Conservation (phyloP, 305 asterid genomes). For the Solanum hybrid region DNA sequence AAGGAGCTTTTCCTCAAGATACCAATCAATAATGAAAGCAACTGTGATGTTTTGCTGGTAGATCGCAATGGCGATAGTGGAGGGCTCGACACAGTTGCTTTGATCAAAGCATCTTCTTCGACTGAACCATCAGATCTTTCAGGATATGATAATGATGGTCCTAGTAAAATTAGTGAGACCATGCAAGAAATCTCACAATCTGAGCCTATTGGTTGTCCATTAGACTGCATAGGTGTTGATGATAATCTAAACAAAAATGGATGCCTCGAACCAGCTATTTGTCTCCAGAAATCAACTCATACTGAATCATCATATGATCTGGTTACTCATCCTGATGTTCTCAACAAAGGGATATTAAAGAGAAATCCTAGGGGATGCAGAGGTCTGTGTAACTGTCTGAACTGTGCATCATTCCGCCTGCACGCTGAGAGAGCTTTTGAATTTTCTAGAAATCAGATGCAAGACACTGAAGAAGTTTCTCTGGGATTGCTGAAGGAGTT, state of each 20-base stretch:
- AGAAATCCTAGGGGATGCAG: conserved; percentile 66
- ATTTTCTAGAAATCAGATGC: conserved; percentile 76
- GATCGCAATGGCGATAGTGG: background rate
- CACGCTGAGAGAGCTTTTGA: conserved; percentile 78
- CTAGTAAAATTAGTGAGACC: conserved; percentile 4
- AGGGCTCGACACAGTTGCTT: background rate
- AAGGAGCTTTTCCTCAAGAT: background rate
- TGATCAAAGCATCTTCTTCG: background rate
- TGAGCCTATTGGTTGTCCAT: conserved; percentile 15
- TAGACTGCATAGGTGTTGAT: conserved; percentile 14
- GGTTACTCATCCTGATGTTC: conserved; percentile 13
- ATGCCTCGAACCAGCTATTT: conserved; percentile 12
- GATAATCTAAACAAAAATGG: conserved; percentile 17
- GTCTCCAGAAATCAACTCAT: conserved; percentile 11
- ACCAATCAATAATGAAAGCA: background rate
- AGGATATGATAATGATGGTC: conserved; percentile 4
- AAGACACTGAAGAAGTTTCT: conserved; percentile 67
- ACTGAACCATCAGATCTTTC: conserved; percentile 1
- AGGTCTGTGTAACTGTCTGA: conserved; percentile 73
- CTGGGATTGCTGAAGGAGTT: conserved; percentile 51
- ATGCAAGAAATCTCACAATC: background rate
- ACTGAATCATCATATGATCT: conserved; percentile 9
- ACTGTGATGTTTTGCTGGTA: background rate
- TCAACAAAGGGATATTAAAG: conserved; percentile 59
- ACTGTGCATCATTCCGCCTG: conserved; percentile 75